Conservation (phyloP, 2,329 filamentous ascomycete species). For the Fusarium sulawesiense region DNA sequence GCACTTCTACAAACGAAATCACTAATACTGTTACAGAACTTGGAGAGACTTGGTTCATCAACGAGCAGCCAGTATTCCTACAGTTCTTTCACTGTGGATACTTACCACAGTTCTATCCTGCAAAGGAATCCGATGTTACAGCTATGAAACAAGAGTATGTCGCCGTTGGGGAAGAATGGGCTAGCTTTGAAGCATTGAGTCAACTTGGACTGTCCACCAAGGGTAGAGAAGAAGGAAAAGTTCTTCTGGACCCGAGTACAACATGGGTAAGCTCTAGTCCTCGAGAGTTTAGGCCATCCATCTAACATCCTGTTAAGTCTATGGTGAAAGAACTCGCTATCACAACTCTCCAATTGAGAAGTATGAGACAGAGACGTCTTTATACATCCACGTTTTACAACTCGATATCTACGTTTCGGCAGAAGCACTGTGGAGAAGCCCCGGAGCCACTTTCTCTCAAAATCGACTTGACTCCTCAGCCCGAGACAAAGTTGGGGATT, state of each 20-base stretch:
- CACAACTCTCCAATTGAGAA: conserved; percentile 16
- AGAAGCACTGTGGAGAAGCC: not conserved
- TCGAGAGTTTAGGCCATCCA: accelerated
- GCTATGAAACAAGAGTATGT: conserved; percentile 25
- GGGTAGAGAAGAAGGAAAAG: conserved; percentile 6
- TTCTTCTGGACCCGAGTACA: conserved; percentile 6
- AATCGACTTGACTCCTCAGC: not conserved
- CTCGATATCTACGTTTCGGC: conserved; percentile 7
- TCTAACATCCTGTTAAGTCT: not conserved
- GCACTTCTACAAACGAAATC: accelerated
- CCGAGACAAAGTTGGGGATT: not conserved
- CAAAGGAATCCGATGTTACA: not conserved
- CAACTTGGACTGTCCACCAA: conserved; percentile 10
- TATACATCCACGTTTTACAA: conserved; percentile 23
- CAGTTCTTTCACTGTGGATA: conserved; percentile 33
- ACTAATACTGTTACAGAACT: conserved; percentile 3
- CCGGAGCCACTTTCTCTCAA: not conserved
- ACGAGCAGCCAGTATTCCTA: conserved; percentile 20
- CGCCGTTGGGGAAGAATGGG: conserved; percentile 27
- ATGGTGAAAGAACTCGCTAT: conserved; percentile 27
- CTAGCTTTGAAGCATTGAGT: conserved; percentile 15
- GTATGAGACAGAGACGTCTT: conserved; percentile 26
- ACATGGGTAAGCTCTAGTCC: conserved; percentile 8
- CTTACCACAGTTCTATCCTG: conserved; percentile 20
- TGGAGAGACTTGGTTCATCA: conserved; percentile 32